A percentile compares a stretch with the other conserved stretches of the same genome.
These are phyloP conservation scores for Colletotrichum sp. DNA, from an alignment of 2,329 filamentous ascomycete species.

Conservation along the genomic window DNA sequence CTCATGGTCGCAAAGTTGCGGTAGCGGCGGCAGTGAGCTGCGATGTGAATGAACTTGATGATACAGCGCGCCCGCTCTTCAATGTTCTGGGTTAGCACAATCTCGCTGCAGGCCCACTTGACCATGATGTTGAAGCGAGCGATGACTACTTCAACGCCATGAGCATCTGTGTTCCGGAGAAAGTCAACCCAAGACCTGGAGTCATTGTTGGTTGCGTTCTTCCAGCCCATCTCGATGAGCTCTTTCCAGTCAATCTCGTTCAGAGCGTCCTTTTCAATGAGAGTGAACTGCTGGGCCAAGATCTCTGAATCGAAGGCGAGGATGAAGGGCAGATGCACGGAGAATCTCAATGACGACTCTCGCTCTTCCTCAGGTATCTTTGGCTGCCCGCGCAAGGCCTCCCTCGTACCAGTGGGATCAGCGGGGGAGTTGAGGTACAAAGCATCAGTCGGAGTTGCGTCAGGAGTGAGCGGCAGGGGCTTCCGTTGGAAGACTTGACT, in stretches of 20 bases:
- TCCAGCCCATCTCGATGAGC: slow-evolving; percentile 83
- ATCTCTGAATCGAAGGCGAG: slow-evolving; percentile 81
- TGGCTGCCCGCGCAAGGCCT: slow-evolving; percentile 39
- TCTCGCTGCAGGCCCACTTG: slow-evolving; percentile 84
- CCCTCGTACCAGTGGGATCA: slow-evolving; percentile 38
- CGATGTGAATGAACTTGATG: slow-evolving; percentile 84
- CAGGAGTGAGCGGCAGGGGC: slow-evolving; percentile 55
- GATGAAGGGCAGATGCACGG: slow-evolving; percentile 77
- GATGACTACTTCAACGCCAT: slow-evolving; percentile 82
- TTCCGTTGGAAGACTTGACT: slow-evolving; percentile 49
- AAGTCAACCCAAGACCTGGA: slow-evolving; percentile 84
- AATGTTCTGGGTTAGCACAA: slow-evolving; percentile 73
- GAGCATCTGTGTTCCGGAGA: slow-evolving; percentile 72
- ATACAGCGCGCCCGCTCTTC: slow-evolving; percentile 78
- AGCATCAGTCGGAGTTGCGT: slow-evolving; percentile 49
- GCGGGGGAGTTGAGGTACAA: slow-evolving; percentile 35
- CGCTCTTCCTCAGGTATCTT: slow-evolving; percentile 28
- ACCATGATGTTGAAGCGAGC: slow-evolving; percentile 88
- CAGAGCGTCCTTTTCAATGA: slow-evolving; percentile 85
- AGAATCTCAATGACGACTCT: slow-evolving; percentile 41
- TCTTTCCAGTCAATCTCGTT: slow-evolving; percentile 91
- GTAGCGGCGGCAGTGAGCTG: slow-evolving; percentile 74
- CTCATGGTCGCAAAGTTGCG: slow-evolving; percentile 87
- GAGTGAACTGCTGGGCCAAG: slow-evolving; percentile 81
- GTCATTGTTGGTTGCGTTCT: slow-evolving; percentile 67